Base-by-base conservation (phyloP, 2,329 filamentous ascomycete species). In the Periconia macrospinosa region DNA sequence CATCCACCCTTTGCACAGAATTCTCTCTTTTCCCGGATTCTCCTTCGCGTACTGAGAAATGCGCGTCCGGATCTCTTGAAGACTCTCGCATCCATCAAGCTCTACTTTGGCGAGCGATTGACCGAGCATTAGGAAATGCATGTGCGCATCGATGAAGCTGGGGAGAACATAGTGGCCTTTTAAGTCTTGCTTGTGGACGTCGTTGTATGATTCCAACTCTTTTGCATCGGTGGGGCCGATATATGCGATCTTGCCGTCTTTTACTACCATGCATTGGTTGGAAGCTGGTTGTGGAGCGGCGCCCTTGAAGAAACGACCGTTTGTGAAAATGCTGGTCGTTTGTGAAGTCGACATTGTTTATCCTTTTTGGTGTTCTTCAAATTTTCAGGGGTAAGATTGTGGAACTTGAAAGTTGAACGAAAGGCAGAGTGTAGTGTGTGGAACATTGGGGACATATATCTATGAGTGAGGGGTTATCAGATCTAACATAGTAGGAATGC, bases 121-220 rank as follows among this genome's bases (percentile, higher is more conserved):
- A 2, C 82, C 82, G 23, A 84, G 76, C 45, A 82, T 75, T 41
- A 84, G 73, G 13, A 85, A 74, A 65, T 85, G 83, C 73, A 83
- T 81, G 61, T 85, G 83, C 0, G 80, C 82, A 58, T 85, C 83
- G 47, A 85, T 77, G 62, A 84, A 84, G 6, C 81, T 80, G 0
- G 83, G 82, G 1, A 85, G 68, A 7, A 84, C 72, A 35, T 76
- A 65, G 11, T 64, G 67, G 15, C 69, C 62, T 2, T 71, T 45
- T 5, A 81, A 61, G 54, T 80, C 74, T 10, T 62, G 62, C 15
- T 50, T 66, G 41, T 13, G 63, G 30, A 49, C 51, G 17, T 62
- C 45, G 17, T 45, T 58, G 19, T 68, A 68, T 1, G 59, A 57
- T 46, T 75, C 61, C 17, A 74, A 52, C 2, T 70, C 61, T 8